A percentile compares a stretch with the other conserved stretches of the same genome.
Evolutionary conservation across 2,329 filamentous ascomycete species (phyloP).

Genomic region (Alternaria longipes): DNA sequence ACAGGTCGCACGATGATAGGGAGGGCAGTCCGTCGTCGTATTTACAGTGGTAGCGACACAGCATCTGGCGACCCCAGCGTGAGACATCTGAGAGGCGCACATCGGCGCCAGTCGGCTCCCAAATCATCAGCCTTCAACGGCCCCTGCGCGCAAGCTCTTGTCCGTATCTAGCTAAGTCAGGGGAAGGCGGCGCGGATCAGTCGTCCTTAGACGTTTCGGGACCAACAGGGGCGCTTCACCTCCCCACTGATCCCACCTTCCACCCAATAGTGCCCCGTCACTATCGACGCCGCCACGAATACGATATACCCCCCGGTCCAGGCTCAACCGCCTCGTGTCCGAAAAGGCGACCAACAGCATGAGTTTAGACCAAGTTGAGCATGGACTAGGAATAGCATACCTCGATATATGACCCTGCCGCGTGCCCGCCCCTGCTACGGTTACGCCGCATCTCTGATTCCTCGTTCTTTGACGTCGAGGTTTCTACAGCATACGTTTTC

Average conservation of each 20-base stretch:
- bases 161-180: slow-evolving; percentile 36
- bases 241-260: slow-evolving; percentile 21
- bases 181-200: slow-evolving; percentile 34
- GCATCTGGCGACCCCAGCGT: slow-evolving; percentile 6
- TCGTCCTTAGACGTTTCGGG: slow-evolving; percentile 34
- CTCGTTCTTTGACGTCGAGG: slow-evolving; percentile 41
- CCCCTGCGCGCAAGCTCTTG: slow-evolving; percentile 9
- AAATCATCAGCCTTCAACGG: neutral
- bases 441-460: slow-evolving; percentile 41
- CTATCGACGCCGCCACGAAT: slow-evolving; percentile 20
- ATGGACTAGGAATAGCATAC: slow-evolving; percentile 33
- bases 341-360: slow-evolving; percentile 25
- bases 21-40: neutral
- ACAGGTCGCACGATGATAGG: slow-evolving; percentile 2
- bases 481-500: slow-evolving; percentile 31
- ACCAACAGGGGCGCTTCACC: slow-evolving; percentile 23
- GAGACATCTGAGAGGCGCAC: neutral
- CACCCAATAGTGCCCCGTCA: slow-evolving; percentile 29
- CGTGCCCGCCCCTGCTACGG: slow-evolving; percentile 36
- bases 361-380: slow-evolving; percentile 27
- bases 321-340: slow-evolving; percentile 36
- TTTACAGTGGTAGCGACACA: neutral
- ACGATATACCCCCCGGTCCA: slow-evolving; percentile 25
- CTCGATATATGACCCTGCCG: slow-evolving; percentile 45
- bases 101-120: slow-evolving; percentile 9